Evolutionary conservation across 768 basidiomycete species (phyloP).

Genomic region (Sutorius australiensis): DNA sequence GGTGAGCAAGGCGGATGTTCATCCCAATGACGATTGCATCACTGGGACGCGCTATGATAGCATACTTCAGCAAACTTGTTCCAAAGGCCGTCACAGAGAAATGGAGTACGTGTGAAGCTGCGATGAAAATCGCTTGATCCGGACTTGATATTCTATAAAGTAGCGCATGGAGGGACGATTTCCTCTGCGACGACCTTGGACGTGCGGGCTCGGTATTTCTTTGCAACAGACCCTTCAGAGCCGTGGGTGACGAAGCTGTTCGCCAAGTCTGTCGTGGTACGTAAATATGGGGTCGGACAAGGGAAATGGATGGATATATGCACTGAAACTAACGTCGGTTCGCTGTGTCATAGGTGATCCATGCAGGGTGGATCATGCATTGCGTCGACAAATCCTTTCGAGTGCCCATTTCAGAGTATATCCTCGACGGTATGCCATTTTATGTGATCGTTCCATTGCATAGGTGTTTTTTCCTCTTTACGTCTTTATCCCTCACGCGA

Average conservation of each 20-base stretch:
- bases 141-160: constrained; percentile 7
- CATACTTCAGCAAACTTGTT: constrained; percentile 29
- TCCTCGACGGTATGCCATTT: constrained; percentile 29
- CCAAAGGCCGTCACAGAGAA: constrained; percentile 17
- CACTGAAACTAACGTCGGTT: not conserved
- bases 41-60: constrained; percentile 6
- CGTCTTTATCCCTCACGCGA: not conserved
- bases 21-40: not conserved
- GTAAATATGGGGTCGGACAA: constrained; percentile 7
- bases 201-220: constrained; percentile 26
- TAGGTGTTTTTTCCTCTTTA: not conserved
- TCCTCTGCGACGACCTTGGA: constrained; percentile 9
- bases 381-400: constrained; percentile 25
- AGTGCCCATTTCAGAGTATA: constrained; percentile 26
- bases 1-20: constrained; percentile 9
- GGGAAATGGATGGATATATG: constrained; percentile 6
- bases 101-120: constrained; percentile 21
- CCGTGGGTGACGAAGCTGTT: constrained; percentile 26
- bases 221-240: constrained; percentile 26
- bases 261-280: constrained; percentile 28
- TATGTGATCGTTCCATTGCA: not conserved
- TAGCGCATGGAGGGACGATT: constrained; percentile 23
- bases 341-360: constrained; percentile 22
- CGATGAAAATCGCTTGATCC: not conserved
- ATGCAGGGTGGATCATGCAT: constrained; percentile 30